A percentile compares a stretch with the other conserved stretches of the same genome.
Conservation (phyloP, 2,329 filamentous ascomycete genomes). For the Microcera coccophila region DNA sequence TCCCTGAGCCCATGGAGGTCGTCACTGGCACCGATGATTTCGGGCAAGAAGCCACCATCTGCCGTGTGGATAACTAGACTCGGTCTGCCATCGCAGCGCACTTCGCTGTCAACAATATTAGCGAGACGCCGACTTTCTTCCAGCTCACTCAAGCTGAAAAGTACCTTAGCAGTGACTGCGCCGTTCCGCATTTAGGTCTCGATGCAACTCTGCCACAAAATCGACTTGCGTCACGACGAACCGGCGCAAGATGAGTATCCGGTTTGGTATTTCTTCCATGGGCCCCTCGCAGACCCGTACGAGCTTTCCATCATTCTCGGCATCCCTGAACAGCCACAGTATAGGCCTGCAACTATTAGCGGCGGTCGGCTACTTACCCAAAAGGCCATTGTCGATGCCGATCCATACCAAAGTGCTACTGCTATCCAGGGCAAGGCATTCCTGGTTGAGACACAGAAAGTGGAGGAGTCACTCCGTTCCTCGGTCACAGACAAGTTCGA, state of each 20-base stretch:
- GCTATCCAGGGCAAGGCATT: conserved; percentile 6
- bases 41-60: conserved; percentile 7
- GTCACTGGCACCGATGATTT: conserved; percentile 9
- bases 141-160: conserved; percentile 11
- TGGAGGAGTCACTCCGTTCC: conserved; percentile 11
- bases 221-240: neutral
- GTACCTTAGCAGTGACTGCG: conserved; percentile 2
- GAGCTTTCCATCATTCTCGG: conserved; percentile 6
- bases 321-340: conserved; percentile 1
- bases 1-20: conserved; percentile 5
- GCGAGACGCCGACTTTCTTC: conserved; percentile 4
- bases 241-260: conserved; percentile 9
- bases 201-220: conserved; percentile 11
- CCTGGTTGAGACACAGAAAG: conserved; percentile 2
- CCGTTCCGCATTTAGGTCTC: conserved; percentile 3
- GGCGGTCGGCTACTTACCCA: conserved; percentile 6
- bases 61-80: conserved; percentile 6
- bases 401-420: neutral
- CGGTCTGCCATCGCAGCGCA: conserved; percentile 6
- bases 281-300: conserved; percentile 4
- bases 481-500: conserved; percentile 13
- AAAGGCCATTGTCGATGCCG: conserved; percentile 8
- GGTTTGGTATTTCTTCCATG: conserved; percentile 13
- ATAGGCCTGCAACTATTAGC: conserved; percentile 1
- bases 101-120: conserved; percentile 2